A percentile compares a stretch with the other conserved stretches of the same genome.
Conservation (phyloP, 2,329 filamentous ascomycete genomes). For the Colletotrichum filicis region DNA sequence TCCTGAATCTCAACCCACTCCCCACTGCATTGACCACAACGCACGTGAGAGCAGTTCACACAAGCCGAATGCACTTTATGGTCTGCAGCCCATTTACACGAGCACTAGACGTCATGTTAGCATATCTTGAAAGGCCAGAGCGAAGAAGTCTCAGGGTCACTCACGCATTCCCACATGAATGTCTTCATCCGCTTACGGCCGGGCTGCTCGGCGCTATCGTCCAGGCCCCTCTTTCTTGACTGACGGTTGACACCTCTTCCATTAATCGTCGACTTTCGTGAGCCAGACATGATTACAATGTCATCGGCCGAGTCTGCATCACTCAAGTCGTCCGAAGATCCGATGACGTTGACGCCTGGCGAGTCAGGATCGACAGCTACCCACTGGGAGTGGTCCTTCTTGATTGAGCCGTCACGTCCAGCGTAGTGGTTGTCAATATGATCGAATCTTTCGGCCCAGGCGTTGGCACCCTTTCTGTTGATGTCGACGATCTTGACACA, state of each 20-base stretch:
- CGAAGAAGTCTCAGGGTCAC: conserved; percentile 9
- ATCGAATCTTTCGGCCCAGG: conserved; percentile 68
- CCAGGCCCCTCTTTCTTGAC: conserved; percentile 12
- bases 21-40: conserved; percentile 16
- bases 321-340: conserved; percentile 17
- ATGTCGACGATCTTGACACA: conserved; percentile 70
- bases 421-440: conserved; percentile 82
- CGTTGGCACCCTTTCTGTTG: conserved; percentile 58
- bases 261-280: neutral
- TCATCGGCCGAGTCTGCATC: conserved; percentile 15
- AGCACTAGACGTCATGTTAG: conserved; percentile 22
- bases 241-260: neutral
- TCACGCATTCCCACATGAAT: conserved; percentile 46
- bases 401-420: conserved; percentile 54
- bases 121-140: neutral
- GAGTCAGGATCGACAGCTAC: conserved; percentile 46
- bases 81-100: neutral
- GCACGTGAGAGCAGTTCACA: conserved; percentile 13
- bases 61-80: conserved; percentile 7
- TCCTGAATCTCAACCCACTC: neutral
- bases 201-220: conserved; percentile 34
- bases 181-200: conserved; percentile 29
- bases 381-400: conserved; percentile 68
- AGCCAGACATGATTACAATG: neutral
- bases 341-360: conserved; percentile 13